Evolutionary conservation across 495 filamentous ascomycete species (phyloP), one percentile per base, ranked within the genome.

Genomic region (Jackrogersella minutella): DNA sequence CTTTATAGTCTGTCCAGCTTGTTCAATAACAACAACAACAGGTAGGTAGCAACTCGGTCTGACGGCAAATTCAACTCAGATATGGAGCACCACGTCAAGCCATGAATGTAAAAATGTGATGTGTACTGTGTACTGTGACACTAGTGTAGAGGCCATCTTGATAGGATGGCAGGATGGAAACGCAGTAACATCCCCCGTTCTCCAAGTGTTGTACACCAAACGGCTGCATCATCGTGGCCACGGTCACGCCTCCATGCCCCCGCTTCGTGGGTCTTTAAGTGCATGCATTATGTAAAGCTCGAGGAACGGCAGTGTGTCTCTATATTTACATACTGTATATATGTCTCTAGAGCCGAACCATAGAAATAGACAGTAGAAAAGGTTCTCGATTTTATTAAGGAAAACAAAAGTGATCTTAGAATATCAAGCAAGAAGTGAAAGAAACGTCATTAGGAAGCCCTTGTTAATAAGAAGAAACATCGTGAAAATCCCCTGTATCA

Each of bases 171-270:
- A 43, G 22, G 47, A 33, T 3, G 17, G 22, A 34, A 43, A 61
- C 19, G 31, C 49, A 59, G 16, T 33, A 54, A 30, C 26, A 34
- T 10, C 37, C 44, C 26, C 53, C 44, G 36, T 57, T 49, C 31
- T 31, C 37, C 50, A 41, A 49, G n/a, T 7, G 13, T 13, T 28
- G 24, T 34, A 62, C 19, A 39, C 44, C 64, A 62, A 14, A 56
- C 56, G 28, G 50, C 22, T 51, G 41, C 58, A 52, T 58, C 51
- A 54, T 63, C 59, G 59, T 59, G 65, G 54, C 63, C 65, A 63
- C 58, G 53, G 54, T 68, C 65, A 63, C 58, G 53, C 65, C 49
- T 52, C 54, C 59, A 62, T 57, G 1, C 44, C 49, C 65, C 53
- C 65, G 58, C 59, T 63, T 54, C 65, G 65, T 52, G 31, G 46